A percentile compares a stretch with the other conserved stretches of the same genome.
phyloP scores from a whole-genome alignment of 139 green algal species.

The Chlorella sp. region DNA sequence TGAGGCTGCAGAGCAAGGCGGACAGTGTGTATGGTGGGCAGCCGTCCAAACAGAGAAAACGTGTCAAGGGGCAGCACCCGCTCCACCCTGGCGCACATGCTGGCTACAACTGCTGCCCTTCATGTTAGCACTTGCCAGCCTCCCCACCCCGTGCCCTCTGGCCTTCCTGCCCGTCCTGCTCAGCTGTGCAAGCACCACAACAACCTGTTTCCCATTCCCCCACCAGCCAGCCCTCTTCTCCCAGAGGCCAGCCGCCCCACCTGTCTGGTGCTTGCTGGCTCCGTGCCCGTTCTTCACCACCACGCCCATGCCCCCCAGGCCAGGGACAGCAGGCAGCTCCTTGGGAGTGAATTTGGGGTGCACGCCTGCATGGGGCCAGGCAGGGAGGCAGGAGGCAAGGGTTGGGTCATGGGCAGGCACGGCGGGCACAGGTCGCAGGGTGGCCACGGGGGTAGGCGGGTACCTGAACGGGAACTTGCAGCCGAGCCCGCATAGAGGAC shows the following conservation, averaged over 20 bases:
- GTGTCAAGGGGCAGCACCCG: no score
- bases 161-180: not conserved
- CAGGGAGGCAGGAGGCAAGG: not conserved
- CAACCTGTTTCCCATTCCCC: no score
- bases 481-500: no score
- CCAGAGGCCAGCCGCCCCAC: not conserved
- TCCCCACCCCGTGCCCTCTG: not conserved
- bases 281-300: constrained; percentile 41
- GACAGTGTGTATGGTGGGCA: no score
- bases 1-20: no score
- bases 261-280: constrained; percentile 34
- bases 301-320: constrained; percentile 46
- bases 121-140: no score
- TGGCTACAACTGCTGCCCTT: no score
- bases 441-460: no score
- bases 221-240: not conserved
- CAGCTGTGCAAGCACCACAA: not conserved
- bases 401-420: not conserved
- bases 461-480: no score
- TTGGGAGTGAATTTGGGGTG: constrained; percentile 14
- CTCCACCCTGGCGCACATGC: no score
- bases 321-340: constrained; percentile 25
- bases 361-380: constrained; percentile 6
- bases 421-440: no score
- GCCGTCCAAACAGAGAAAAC: no score